Base-by-base conservation (phyloP, 2,329 filamentous ascomycete species). In the Pestalotiopsis sp. region DNA sequence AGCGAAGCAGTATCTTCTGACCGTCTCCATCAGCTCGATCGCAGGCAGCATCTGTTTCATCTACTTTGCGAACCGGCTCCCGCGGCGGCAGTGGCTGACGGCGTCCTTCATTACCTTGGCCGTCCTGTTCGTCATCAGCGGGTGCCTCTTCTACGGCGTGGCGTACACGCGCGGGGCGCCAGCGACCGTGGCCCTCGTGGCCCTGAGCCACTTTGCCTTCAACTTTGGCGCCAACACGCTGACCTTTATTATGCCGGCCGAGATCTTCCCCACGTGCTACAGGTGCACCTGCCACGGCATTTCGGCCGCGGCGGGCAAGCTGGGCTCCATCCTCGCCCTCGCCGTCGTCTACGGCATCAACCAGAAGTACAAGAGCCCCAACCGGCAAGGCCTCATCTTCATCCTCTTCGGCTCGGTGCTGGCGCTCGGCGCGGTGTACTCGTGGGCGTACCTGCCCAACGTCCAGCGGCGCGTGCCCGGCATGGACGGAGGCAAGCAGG, bases 181-280 rank as follows among this genome's bases (percentile, higher is more conserved):
- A 3, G 68, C 75, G 14, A 88, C 84, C 2, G 82, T 88, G 1
- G 81, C 83, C 1, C 79, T 86, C 62, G 85, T 87, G 25, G 85
- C 86, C 17, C 76, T 88, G 14, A 86, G 84, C 56, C 85, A 87
- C 69, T 86, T 87, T 70, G 77, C 86, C 70, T 88, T 88, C 72
- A 88, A 88, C 71, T 85, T 88, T 75, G 86, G 88, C 12, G 87
- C 88, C 57, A 90, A 90, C 72, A 88, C 86, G 0, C 83, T 90
- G 12, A 91, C 88, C 0, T 90, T 91, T 73, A 86, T 91, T 66
- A 85, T 91, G 17, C 88, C 89, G 1, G 88, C 87, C 57, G 89
- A 91, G 74, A 85, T 90, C 57, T 92, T 91, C 75, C 88, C 88
- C 0, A 91, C 89, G 2, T 84, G 85, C 70, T 91, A 90, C 72